Percentiles rank a stretch among this genome's conserved stretches.
These are phyloP conservation scores for Neurospora cerealis DNA, from an alignment of 495 filamentous ascomycete genomes.

Conservation along the genomic window DNA sequence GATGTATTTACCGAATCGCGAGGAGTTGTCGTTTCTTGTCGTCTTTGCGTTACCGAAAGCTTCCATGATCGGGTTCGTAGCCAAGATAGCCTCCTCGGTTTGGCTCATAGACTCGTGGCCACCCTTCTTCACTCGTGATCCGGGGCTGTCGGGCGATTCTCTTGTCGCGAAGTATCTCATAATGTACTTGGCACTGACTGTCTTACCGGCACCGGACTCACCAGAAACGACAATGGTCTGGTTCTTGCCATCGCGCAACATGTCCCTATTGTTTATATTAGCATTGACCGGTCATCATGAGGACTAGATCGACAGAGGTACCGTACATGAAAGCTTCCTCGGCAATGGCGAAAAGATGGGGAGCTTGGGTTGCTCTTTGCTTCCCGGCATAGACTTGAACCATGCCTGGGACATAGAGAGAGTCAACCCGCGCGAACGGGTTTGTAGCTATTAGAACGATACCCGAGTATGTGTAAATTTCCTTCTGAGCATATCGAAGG, in stretches of 20 bases:
- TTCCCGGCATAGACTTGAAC: conserved; percentile 98
- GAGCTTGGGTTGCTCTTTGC: conserved; percentile 89
- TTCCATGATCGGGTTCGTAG: conserved; percentile 99
- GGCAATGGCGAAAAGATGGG: conserved; percentile 96
- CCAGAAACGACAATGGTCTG: conserved; percentile 98
- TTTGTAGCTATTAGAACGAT: conserved; percentile 99
- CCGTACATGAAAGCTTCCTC: conserved; percentile 95
- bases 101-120: conserved; percentile 81
- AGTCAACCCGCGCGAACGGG: conserved; percentile 95
- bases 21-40: conserved; percentile 97
- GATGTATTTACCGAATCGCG: conserved; percentile 98
- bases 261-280: conserved; percentile 55
- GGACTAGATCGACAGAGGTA: background rate
- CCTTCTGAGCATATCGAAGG: conserved; percentile 94
- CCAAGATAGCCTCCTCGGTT: conserved; percentile 95
- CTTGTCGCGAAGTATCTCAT: conserved; percentile 99
- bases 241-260: conserved; percentile 91
- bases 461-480: conserved; percentile 99
- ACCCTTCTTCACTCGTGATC: conserved; percentile 65
- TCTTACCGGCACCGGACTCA: conserved; percentile 97
- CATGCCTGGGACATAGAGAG: conserved; percentile 97
- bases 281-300: background rate
- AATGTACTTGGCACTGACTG: conserved; percentile 98
- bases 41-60: conserved; percentile 99
- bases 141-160: conserved; percentile 84